Evolutionary conservation across 1,284 basidiomycete genomes (phyloP), one percentile per base, ranked within the genome.

Genomic region (Wolfiporia cocos): DNA sequence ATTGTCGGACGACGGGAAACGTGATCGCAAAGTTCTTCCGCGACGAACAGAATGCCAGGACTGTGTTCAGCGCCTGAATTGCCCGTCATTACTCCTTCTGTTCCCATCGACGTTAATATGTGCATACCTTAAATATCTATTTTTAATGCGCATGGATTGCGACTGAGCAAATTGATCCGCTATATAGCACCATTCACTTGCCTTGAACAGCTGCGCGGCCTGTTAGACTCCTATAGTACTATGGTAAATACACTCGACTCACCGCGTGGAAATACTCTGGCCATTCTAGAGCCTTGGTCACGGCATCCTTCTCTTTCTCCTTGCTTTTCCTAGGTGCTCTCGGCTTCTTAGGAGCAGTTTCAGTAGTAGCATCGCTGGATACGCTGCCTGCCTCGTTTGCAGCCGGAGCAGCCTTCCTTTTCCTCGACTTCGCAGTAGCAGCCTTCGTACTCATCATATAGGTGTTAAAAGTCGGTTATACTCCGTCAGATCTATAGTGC

Each of bases 41-140:
- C 0, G 88, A 84, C 3, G 87, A 86, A 42, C 90, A 77, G 55
- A 95, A 95, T 0, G 88, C 90, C 40, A 93, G 78, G 2, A 95
- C 89, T 4, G 91, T 92, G 53, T 93, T 94, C 45, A 95, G 67
- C 14, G 92, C 89, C 85, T 92, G 36, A 34, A 9, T 21, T 19
- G 19, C n/a, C 15, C 28, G 18, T 34, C 30, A 35, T 30, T 3
- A 39, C 26, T 18, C 22, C 22, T 6, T 17, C 15, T 28, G 18
- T 32, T 11, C 10, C 14, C 7, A 15, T 9, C 7, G 32, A 7
- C 7, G 26, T 21, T n/a, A 19, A 32, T 5, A 21, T 28, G 14
- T 28, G 4, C 42, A 39, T 35, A 55, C 51, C 49, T 58, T 57
- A 46, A 54, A 60, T 24, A 57, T 50, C 58, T 57, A 37, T 21